phyloP scores from a whole-genome alignment of 768 basidiomycete species.

The Boletus pseudo-olivaceus region DNA sequence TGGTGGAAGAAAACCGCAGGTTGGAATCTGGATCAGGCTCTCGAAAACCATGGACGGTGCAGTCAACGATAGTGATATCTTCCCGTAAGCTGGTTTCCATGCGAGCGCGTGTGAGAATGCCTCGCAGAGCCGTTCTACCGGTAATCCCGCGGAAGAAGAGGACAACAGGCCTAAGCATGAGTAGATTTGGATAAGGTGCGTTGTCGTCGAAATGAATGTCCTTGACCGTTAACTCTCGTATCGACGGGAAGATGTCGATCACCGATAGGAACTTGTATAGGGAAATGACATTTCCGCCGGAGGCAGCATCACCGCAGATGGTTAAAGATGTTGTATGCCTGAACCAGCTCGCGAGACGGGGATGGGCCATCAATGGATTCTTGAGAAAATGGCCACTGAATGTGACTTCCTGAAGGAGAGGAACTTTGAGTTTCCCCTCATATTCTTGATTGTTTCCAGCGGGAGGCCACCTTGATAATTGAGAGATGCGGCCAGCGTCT shows the following conservation, averaged over 20 bases:
- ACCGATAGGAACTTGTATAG: slow-evolving; percentile 4
- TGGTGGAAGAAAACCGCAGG: background rate
- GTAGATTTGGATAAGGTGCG: background rate
- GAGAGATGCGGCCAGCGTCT: background rate
- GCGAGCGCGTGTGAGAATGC: background rate
- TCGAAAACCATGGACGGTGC: background rate
- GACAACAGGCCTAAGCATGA: background rate
- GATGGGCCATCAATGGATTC: slow-evolving; percentile 1
- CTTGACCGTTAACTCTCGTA: slow-evolving; percentile 4
- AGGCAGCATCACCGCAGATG: background rate
- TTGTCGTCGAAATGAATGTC: slow-evolving; percentile 5
- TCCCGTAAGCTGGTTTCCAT: background rate
- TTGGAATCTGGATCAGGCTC: background rate
- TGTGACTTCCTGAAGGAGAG: background rate
- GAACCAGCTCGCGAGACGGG: slow-evolving; percentile 6
- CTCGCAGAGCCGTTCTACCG: background rate
- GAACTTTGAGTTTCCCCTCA: slow-evolving; percentile 3
- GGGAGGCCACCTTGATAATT: background rate
- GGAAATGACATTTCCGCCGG: background rate
- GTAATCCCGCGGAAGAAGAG: slow-evolving; percentile 2
- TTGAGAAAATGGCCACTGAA: slow-evolving; percentile 5
- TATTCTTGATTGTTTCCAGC: background rate
- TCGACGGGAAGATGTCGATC: background rate
- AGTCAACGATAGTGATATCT: slow-evolving; percentile 3
- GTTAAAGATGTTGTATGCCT: slow-evolving; percentile 1